A percentile compares a stretch with the other conserved stretches of the same genome.
phyloP scores from a whole-genome alignment of 208 protist species.

The Phytomonas francai region DNA sequence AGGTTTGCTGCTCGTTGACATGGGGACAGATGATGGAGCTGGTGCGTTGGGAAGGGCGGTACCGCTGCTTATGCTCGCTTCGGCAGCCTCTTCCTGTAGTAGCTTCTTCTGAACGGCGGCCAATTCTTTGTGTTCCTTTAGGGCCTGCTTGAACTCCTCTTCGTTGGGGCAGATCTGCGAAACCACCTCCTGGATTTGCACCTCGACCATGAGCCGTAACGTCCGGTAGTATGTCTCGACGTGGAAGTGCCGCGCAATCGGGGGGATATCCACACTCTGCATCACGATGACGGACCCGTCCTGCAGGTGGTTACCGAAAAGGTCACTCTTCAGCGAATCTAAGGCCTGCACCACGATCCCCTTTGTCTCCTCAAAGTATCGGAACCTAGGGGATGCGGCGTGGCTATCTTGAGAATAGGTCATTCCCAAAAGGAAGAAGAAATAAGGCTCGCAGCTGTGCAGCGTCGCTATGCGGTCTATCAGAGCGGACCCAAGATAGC shows the following conservation, averaged over 20 bases:
- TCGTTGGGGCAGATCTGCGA: constrained; percentile 19
- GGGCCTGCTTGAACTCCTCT: constrained; percentile 17
- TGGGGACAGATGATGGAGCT: not conserved
- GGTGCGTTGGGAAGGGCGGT: constrained; percentile 8
- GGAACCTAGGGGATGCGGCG: constrained; percentile 14
- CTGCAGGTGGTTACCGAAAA: constrained; percentile 1
- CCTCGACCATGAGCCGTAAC: constrained; percentile 19
- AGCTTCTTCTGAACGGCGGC: not conserved
- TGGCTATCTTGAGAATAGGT: not conserved
- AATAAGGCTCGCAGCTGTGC: constrained; percentile 25
- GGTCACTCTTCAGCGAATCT: too few species aligned
- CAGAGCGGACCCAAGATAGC: constrained; percentile 47
- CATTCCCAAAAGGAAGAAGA: constrained; percentile 24
- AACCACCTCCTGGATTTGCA: constrained; percentile 34
- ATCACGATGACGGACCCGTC: constrained; percentile 37
- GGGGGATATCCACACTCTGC: constrained; percentile 33
- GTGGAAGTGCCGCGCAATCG: constrained; percentile 19
- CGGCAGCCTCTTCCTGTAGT: not conserved
- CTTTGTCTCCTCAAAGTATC: constrained; percentile 32
- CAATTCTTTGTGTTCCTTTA: constrained; percentile 15
- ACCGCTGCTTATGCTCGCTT: not conserved
- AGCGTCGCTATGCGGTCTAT: constrained; percentile 35
- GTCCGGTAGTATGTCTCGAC: constrained; percentile 33
- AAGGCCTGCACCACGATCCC: too few species aligned
- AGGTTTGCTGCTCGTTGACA: too few species aligned